Evolutionary conservation across 805 yeast genomes (phyloP).

Genomic region (Clavispora fructus): DNA sequence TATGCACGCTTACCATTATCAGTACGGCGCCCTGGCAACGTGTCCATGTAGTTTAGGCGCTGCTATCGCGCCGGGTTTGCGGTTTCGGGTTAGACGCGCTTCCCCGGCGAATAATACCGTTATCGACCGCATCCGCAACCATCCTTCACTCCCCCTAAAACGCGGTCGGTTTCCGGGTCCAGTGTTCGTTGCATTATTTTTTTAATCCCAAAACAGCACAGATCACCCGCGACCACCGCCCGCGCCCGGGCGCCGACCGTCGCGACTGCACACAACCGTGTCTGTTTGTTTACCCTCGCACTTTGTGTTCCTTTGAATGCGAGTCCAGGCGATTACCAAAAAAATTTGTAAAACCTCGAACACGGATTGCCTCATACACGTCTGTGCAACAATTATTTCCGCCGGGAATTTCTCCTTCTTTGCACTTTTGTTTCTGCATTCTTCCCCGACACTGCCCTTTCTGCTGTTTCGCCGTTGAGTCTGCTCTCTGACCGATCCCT

Average conservation of each 20-base stretch:
- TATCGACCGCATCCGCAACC: too few relatives aligned
- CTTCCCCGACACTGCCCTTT: neutral
- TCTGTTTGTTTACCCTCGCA: conserved; percentile 3
- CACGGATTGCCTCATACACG: neutral
- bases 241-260: neutral
- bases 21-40: neutral
- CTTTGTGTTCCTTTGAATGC: neutral
- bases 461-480: neutral
- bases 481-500: neutral
- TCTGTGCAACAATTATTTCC: neutral
- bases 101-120: too few relatives aligned
- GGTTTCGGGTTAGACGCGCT: too few relatives aligned
- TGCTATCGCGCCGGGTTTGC: too few relatives aligned
- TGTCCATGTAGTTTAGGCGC: neutral
- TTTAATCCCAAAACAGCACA: neutral
- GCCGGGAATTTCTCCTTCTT: neutral
- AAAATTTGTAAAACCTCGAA: neutral
- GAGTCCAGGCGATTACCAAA: neutral
- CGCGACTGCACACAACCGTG: conserved; percentile 2
- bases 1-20: neutral
- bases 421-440: neutral
- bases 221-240: neutral
- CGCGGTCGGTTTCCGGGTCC: neutral
- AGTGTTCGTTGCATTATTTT: neutral
- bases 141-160: too few relatives aligned